These are phyloP conservation scores for Thermothielavioides terrestris DNA, from an alignment of 495 filamentous ascomycete genomes.

Conservation along the genomic window DNA sequence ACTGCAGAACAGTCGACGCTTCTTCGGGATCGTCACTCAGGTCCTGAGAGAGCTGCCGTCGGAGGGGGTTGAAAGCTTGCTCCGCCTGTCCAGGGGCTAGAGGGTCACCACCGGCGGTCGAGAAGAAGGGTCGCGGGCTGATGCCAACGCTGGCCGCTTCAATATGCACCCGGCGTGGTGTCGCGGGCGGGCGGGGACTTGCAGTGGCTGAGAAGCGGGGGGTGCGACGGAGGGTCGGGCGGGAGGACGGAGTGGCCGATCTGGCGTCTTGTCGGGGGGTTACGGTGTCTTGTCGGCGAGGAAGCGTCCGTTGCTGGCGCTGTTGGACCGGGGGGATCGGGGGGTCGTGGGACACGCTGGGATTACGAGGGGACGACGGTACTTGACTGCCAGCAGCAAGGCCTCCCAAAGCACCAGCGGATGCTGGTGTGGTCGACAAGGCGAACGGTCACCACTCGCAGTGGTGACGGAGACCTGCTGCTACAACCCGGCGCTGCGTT, in stretches of 20 bases:
- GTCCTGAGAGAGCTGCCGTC: slow-evolving; percentile 38
- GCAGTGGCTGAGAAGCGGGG: slow-evolving; percentile 37
- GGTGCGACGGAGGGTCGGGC: slow-evolving; percentile 38
- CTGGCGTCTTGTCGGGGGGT: slow-evolving; percentile 24
- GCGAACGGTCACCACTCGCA: slow-evolving; percentile 35
- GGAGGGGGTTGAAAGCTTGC: slow-evolving; percentile 16
- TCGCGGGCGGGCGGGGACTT: slow-evolving; percentile 28
- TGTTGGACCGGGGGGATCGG: slow-evolving; percentile 21
- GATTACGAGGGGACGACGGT: slow-evolving; percentile 31
- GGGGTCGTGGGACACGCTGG: slow-evolving; percentile 38
- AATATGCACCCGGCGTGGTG: slow-evolving; percentile 26
- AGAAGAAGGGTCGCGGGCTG: slow-evolving; percentile 27
- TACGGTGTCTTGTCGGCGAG: slow-evolving; percentile 20
- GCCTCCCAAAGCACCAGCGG: slow-evolving; percentile 27
- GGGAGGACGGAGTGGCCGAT: slow-evolving; percentile 34
- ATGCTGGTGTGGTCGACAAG: slow-evolving; percentile 36
- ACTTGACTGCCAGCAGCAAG: slow-evolving; percentile 36
- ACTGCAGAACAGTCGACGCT: slow-evolving; percentile 22
- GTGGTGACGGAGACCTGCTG: slow-evolving; percentile 25
- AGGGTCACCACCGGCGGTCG: slow-evolving; percentile 21
- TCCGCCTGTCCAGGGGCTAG: slow-evolving; percentile 18
- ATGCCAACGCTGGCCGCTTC: slow-evolving; percentile 29
- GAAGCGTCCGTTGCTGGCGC: slow-evolving; percentile 38
- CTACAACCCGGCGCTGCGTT: neutral
- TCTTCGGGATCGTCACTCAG: slow-evolving; percentile 34